Percentiles rank a stretch among this genome's conserved stretches.
Conservation (phyloP, 495 filamentous ascomycete species). For the Letharia lupina region DNA sequence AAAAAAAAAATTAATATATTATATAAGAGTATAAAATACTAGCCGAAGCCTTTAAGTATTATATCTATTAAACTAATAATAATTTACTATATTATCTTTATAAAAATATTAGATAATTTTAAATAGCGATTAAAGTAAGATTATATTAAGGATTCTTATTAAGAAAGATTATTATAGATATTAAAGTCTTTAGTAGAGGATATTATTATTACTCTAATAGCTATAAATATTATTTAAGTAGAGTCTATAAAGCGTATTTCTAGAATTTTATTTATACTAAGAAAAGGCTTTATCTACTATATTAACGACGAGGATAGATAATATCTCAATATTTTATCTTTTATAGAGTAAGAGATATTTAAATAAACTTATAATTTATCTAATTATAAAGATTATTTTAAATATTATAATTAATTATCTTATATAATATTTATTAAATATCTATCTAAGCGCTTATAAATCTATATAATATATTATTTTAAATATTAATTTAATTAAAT, state of each 20-base stretch:
- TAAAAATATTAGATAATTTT: not conserved
- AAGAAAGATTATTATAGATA: not conserved
- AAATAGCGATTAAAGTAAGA: not conserved
- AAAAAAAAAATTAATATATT: not conserved
- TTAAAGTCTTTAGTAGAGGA: not conserved
- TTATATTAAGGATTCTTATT: not conserved
- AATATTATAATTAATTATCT: not conserved
- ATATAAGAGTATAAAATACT: not conserved
- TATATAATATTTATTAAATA: conserved; percentile 3
- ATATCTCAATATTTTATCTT: not conserved
- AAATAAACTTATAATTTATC: not conserved
- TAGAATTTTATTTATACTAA: not conserved
- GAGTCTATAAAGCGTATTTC: too few species aligned
- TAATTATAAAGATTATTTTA: not conserved
- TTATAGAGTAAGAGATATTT: not conserved
- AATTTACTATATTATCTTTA: not conserved
- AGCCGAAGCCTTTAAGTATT: not conserved
- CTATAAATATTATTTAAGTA: too few species aligned
- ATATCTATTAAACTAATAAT: not conserved
- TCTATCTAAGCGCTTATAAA: not conserved
- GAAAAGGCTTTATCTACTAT: not conserved
- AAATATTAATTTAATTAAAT: conserved; percentile 6
- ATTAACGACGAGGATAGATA: not conserved
- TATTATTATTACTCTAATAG: not conserved
- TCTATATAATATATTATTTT: conserved; percentile 2